These are phyloP conservation scores for Coemansia sp. DNA, from an alignment of 192 early-diverging fungal species.

Conservation along the genomic window DNA sequence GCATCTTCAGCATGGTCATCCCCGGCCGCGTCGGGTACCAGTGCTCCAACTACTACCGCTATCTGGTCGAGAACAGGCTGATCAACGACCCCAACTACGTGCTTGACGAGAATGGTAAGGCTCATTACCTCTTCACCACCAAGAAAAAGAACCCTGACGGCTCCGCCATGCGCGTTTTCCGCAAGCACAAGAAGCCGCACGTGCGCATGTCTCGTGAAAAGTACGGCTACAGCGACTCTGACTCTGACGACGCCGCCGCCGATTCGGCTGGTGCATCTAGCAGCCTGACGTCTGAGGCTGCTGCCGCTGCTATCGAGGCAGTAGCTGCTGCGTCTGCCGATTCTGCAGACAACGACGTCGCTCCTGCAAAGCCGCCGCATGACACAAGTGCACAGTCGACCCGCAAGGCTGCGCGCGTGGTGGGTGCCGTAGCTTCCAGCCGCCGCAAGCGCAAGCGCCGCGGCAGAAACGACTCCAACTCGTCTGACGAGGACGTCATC, in stretches of 20 bases:
- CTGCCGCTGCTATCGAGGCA: slow-evolving; percentile 13
- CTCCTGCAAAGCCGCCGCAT: neutral
- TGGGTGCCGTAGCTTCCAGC: neutral
- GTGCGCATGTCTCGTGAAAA: slow-evolving; percentile 60
- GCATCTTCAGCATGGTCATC: slow-evolving; percentile 93
- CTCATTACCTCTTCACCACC: slow-evolving; percentile 82
- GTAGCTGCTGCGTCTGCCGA: slow-evolving; percentile 22
- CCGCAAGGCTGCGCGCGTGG: slow-evolving; percentile 15
- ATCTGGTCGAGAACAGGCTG: slow-evolving; percentile 83
- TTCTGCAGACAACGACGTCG: slow-evolving; percentile 17
- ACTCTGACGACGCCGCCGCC: slow-evolving; percentile 29
- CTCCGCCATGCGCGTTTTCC: slow-evolving; percentile 74
- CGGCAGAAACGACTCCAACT: slow-evolving; percentile 25
- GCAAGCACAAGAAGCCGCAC: slow-evolving; percentile 72
- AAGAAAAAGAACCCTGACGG: slow-evolving; percentile 83
- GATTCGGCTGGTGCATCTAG: slow-evolving; percentile 31
- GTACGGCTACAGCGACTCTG: slow-evolving; percentile 57
- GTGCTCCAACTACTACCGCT: slow-evolving; percentile 96
- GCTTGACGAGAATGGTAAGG: slow-evolving; percentile 85
- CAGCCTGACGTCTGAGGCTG: slow-evolving; percentile 8
- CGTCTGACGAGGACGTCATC: slow-evolving; percentile 53
- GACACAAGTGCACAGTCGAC: neutral
- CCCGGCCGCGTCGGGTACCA: slow-evolving; percentile 97
- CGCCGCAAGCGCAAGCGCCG: slow-evolving; percentile 52
- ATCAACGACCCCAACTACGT: slow-evolving; percentile 92